Evolutionary conservation across 495 filamentous ascomycete genomes (phyloP).

Genomic region (Ascodesmis nigricans): DNA sequence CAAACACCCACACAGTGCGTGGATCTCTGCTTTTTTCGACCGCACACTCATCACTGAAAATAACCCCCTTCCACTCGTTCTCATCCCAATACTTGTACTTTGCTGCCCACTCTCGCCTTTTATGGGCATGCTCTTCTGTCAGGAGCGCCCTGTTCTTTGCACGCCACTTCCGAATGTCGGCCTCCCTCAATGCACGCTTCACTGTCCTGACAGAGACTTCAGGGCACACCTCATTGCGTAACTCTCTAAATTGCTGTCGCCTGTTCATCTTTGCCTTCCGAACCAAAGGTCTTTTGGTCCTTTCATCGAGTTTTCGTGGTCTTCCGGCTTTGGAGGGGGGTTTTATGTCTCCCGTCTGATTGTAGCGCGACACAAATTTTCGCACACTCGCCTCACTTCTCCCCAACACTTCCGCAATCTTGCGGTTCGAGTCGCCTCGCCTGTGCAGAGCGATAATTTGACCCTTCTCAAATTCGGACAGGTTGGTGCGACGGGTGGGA

Average conservation of each 20-base stretch:
- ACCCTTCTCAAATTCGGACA: background rate
- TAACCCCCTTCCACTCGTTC: background rate
- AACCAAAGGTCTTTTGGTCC: background rate
- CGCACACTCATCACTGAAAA: background rate
- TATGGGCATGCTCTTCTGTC: background rate
- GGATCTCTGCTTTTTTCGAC: background rate
- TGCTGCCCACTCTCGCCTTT: background rate
- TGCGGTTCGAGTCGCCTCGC: background rate
- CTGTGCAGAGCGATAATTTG: background rate
- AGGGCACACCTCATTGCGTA: background rate
- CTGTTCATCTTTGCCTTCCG: background rate
- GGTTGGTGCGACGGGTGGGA: background rate
- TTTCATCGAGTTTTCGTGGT: background rate
- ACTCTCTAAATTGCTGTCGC: background rate
- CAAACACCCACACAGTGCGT: background rate
- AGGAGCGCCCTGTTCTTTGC: background rate
- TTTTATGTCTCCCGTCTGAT: background rate
- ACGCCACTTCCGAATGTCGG: conserved; percentile 1
- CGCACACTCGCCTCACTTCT: background rate
- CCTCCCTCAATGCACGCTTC: background rate
- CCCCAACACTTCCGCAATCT: background rate
- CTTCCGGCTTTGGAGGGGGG: background rate
- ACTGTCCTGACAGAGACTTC: background rate
- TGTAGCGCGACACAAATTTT: background rate
- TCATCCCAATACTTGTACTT: background rate